Evolutionary conservation across 176 grass and related monocot genomes (phyloP).

Genomic region (Hsuehochloa calcarea): DNA sequence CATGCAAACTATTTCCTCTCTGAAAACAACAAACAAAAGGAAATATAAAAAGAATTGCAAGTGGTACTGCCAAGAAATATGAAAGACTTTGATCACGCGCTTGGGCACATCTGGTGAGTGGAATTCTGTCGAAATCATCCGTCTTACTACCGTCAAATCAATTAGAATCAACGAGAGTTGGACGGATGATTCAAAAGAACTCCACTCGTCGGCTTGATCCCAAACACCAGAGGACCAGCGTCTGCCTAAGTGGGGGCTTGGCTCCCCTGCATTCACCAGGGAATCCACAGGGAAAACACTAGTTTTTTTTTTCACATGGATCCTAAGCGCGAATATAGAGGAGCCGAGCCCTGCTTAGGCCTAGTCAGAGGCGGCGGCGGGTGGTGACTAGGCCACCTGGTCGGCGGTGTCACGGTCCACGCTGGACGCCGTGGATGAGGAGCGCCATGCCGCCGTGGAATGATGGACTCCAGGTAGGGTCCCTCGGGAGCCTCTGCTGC

Average conservation of each 20-base stretch:
- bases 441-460: not conserved
- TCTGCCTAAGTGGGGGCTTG: too few species aligned
- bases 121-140: not conserved
- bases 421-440: not conserved
- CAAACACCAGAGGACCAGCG: not conserved
- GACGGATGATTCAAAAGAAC: not conserved
- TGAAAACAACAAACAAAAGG: too few species aligned
- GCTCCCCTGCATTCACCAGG: too few species aligned
- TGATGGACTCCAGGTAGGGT: not conserved
- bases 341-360: not conserved
- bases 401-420: not conserved
- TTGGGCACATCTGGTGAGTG: not conserved
- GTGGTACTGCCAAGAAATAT: too few species aligned
- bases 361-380: not conserved
- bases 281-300: not conserved
- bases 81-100: too few species aligned
- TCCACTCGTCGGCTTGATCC: not conserved
- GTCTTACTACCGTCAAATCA: not conserved
- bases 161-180: not conserved
- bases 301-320: not conserved
- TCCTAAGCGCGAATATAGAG: too few species aligned
- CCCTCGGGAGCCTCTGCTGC: not conserved
- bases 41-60: too few species aligned
- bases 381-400: not conserved
- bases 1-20: too few species aligned